These are phyloP conservation scores for Berberis vulgaris DNA, from an alignment of 164 flowering plant species.

Conservation along the genomic window DNA sequence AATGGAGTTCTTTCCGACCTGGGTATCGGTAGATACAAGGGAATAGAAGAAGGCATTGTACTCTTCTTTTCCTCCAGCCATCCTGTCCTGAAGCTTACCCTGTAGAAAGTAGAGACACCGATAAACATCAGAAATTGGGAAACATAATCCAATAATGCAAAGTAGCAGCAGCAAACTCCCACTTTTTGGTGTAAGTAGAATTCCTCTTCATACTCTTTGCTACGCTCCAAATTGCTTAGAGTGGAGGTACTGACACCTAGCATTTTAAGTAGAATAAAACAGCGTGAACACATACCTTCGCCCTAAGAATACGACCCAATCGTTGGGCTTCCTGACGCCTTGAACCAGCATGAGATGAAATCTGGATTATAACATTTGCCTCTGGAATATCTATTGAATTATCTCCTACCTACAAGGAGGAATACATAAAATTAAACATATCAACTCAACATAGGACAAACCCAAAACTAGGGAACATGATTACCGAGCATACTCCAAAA, in stretches of 20 bases:
- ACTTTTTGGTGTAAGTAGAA: too few species aligned
- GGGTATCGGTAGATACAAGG: constrained; percentile 97
- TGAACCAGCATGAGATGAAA: constrained; percentile 99
- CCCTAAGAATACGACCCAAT: constrained; percentile 99
- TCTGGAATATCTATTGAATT: constrained; percentile 99
- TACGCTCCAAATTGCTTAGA: too few species aligned
- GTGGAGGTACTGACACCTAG: too few species aligned
- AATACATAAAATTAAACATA: neutral
- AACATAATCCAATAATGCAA: too few species aligned
- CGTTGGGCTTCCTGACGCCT: constrained; percentile 99
- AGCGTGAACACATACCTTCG: constrained; percentile 47
- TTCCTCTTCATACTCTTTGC: too few species aligned
- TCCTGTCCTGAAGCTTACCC: constrained; percentile 86
- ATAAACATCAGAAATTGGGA: constrained; percentile 2
- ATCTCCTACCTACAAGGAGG: constrained; percentile 75
- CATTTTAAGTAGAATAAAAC: too few species aligned
- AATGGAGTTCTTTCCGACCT: constrained; percentile 23
- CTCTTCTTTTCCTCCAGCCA: constrained; percentile 97
- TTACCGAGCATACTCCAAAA: too few species aligned
- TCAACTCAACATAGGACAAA: too few species aligned
- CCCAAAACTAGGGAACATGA: too few species aligned
- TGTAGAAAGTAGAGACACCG: constrained; percentile 17
- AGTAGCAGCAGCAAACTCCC: too few species aligned
- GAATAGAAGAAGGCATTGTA: constrained; percentile 98
- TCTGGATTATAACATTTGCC: constrained; percentile 97